Conservation (phyloP, 192 early-diverging fungal species). For the Coemansia reversa region DNA sequence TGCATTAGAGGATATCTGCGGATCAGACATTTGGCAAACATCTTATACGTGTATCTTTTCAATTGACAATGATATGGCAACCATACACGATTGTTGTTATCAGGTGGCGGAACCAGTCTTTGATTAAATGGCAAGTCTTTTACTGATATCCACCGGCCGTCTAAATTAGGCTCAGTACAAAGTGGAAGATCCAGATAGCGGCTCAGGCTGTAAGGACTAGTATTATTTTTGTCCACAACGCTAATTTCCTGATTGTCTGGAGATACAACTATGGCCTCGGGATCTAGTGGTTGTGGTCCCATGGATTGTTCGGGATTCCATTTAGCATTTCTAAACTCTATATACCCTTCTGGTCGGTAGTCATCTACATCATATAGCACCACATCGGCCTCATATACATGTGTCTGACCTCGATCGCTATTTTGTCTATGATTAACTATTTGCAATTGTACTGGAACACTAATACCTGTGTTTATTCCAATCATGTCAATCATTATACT, state of each 20-base stretch:
- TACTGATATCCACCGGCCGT: conserved; percentile 53
- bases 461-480: conserved; percentile 9
- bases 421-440: conserved; percentile 10
- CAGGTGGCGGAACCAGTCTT: conserved; percentile 12
- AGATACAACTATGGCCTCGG: conserved; percentile 16
- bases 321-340: conserved; percentile 46
- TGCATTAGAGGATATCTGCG: conserved; percentile 38
- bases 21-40: conserved; percentile 42
- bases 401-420: conserved; percentile 24
- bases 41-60: conserved; percentile 24
- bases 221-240: conserved; percentile 1
- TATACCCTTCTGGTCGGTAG: conserved; percentile 28
- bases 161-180: conserved; percentile 31
- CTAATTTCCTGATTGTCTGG: background rate
- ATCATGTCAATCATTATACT: conserved; percentile 30
- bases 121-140: conserved; percentile 16
- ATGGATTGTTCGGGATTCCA: conserved; percentile 50
- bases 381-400: conserved; percentile 55
- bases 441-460: conserved; percentile 16
- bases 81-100: conserved; percentile 46
- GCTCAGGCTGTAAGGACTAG: conserved; percentile 8
- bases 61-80: conserved; percentile 53
- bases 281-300: conserved; percentile 27
- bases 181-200: conserved; percentile 47
- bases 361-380: conserved; percentile 35